phyloP scores from a whole-genome alignment of 2,329 filamentous ascomycete species.

The Fusarium sp. region DNA sequence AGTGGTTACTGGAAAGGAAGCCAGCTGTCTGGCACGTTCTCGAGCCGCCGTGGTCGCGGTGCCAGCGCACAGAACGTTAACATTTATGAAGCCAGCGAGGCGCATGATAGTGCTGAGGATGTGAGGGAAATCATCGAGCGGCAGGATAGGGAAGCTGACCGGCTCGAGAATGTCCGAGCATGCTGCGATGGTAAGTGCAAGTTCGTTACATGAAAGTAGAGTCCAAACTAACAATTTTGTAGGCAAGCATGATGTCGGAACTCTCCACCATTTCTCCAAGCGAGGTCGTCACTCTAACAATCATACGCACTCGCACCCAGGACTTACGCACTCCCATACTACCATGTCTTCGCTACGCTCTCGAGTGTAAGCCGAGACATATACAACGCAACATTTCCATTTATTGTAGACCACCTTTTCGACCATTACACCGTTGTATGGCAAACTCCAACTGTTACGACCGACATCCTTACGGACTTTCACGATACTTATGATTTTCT shows the following conservation, averaged over 20 bases:
- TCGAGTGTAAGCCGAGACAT: conserved; percentile 50
- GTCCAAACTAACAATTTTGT: conserved; percentile 29
- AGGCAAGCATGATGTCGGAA: conserved; percentile 83
- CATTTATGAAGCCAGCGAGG: conserved; percentile 74
- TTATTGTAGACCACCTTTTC: conserved; percentile 15
- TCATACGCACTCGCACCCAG: conserved; percentile 55
- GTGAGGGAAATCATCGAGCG: conserved; percentile 83
- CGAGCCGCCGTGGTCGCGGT: conserved; percentile 68
- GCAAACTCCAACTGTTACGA: conserved; percentile 44
- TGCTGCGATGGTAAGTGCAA: conserved; percentile 90
- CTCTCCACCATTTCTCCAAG: conserved; percentile 65
- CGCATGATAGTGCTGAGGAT: conserved; percentile 87
- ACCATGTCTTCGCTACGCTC: conserved; percentile 56
- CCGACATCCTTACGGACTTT: conserved; percentile 50
- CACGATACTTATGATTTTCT: conserved; percentile 52
- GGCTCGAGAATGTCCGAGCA: conserved; percentile 93
- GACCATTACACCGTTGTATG: conserved; percentile 28
- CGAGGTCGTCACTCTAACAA: conserved; percentile 59
- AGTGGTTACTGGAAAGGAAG: conserved; percentile 72
- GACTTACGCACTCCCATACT: conserved; percentile 54
- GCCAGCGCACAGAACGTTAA: conserved; percentile 60
- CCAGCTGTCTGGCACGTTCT: conserved; percentile 65
- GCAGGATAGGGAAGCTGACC: conserved; percentile 82
- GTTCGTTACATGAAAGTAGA: neutral
- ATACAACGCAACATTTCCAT: conserved; percentile 14